Evolutionary conservation across 2,329 filamentous ascomycete species (phyloP).

Genomic region (Colletotrichum sp.): DNA sequence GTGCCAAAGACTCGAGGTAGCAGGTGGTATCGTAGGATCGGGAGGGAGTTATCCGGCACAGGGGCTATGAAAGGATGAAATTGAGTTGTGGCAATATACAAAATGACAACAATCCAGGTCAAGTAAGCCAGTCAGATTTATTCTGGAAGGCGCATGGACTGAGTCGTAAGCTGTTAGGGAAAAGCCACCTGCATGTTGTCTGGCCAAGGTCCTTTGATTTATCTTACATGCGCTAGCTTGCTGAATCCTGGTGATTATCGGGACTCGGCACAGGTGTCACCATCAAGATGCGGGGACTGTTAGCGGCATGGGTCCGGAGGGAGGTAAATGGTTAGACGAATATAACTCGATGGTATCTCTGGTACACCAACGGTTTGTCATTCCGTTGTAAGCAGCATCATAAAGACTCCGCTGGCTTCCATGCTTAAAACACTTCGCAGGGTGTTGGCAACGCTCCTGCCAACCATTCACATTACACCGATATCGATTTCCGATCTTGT

Average conservation of each 20-base stretch:
- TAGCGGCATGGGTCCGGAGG: too few relatives aligned
- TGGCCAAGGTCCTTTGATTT: not conserved
- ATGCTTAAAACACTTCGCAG: too few relatives aligned
- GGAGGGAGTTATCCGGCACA: not conserved
- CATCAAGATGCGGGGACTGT: not conserved
- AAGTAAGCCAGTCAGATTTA: not conserved
- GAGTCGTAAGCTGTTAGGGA: not conserved
- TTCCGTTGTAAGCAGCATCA: too few relatives aligned
- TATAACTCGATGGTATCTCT: too few relatives aligned
- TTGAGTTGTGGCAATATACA: not conserved
- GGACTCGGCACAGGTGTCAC: not conserved
- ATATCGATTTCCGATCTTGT: too few relatives aligned
- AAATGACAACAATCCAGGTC: not conserved
- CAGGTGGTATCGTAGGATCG: not conserved
- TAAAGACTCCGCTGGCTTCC: too few relatives aligned
- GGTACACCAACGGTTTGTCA: too few relatives aligned
- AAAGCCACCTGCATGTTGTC: not conserved
- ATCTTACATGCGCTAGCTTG: not conserved
- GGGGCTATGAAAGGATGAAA: rapidly evolving
- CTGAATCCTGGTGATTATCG: not conserved
- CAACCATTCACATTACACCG: too few relatives aligned
- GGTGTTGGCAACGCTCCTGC: too few relatives aligned
- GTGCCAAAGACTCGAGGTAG: not conserved
- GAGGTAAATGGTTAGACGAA: too few relatives aligned
- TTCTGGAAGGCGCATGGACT: not conserved